These are phyloP conservation scores for Dissoconium aciculare DNA, from an alignment of 2,329 filamentous ascomycete species.

Conservation along the genomic window DNA sequence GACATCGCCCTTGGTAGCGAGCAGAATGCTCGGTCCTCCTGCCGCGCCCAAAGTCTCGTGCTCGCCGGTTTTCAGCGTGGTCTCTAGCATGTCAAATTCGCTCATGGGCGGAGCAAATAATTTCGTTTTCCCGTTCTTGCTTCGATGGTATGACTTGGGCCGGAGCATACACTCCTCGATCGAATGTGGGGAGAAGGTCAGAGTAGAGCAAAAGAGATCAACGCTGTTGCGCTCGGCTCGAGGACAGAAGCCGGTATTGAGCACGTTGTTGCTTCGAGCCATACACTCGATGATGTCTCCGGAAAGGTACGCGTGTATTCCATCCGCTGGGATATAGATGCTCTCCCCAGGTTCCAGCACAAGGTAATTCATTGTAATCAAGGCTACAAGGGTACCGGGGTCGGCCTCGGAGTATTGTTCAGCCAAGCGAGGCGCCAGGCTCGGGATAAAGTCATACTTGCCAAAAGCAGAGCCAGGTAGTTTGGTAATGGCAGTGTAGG, in stretches of 20 bases:
- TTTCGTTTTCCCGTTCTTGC: slow-evolving; percentile 45
- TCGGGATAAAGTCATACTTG: slow-evolving; percentile 42
- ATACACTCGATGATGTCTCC: slow-evolving; percentile 69
- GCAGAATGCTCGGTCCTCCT: slow-evolving; percentile 47
- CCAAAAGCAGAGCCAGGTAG: slow-evolving; percentile 37
- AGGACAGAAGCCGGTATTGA: slow-evolving; percentile 62
- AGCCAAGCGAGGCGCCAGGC: slow-evolving; percentile 49
- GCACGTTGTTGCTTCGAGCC: slow-evolving; percentile 61
- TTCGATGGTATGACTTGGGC: slow-evolving; percentile 34
- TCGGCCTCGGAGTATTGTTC: slow-evolving; percentile 50
- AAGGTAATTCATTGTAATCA: slow-evolving; percentile 62
- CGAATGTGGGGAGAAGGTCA: slow-evolving; percentile 51
- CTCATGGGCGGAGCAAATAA: slow-evolving; percentile 52
- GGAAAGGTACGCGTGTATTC: slow-evolving; percentile 57
- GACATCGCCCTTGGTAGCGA: slow-evolving; percentile 47
- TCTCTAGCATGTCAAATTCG: slow-evolving; percentile 56
- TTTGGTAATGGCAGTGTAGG: slow-evolving; percentile 38
- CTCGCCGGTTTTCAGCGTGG: slow-evolving; percentile 41
- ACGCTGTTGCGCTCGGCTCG: slow-evolving; percentile 47
- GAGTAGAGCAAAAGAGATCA: slow-evolving; percentile 46
- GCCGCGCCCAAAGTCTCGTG: slow-evolving; percentile 42
- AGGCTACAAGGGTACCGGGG: slow-evolving; percentile 52
- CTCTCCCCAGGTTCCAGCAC: slow-evolving; percentile 49
- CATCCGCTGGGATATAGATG: slow-evolving; percentile 57
- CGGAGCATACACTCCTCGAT: slow-evolving; percentile 42